Percentiles rank a stretch among this genome's conserved stretches.
phyloP scores from a whole-genome alignment of 176 grass and related monocot species.

The Calamus simplicifolius region DNA sequence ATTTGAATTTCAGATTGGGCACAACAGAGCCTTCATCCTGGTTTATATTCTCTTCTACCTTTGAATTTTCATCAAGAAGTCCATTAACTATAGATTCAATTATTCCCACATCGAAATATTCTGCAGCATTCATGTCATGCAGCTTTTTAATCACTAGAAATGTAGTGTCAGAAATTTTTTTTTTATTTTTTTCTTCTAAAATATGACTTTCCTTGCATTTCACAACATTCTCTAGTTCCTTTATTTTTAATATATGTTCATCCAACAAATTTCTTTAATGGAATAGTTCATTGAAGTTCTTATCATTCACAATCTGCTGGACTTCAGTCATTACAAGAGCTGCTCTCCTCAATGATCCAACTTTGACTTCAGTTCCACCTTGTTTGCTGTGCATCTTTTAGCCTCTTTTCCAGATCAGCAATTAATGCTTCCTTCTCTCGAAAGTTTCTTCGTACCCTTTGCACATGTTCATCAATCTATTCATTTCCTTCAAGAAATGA shows the following conservation, averaged over 20 bases:
- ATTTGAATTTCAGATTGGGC: too few species aligned
- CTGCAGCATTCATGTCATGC: conserved; percentile 6
- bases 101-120: conserved; percentile 7
- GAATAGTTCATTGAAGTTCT: conserved; percentile 36
- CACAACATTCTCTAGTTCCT: conserved; percentile 22
- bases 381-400: conserved; percentile 45
- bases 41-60: conserved; percentile 18
- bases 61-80: conserved; percentile 22
- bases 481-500: conserved; percentile 54
- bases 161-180: conserved; percentile 3
- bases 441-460: conserved; percentile 69
- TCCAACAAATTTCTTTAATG: conserved; percentile 14
- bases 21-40: too few species aligned
- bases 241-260: conserved; percentile 26
- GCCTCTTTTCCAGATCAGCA: conserved; percentile 47
- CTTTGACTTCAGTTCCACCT: conserved; percentile 55
- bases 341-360: conserved; percentile 71
- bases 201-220: conserved; percentile 12
- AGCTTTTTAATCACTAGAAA: conserved; percentile 16
- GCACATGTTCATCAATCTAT: conserved; percentile 47
- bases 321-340: conserved; percentile 65
- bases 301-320: conserved; percentile 41
- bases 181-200: conserved; percentile 11
- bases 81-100: conserved; percentile 9
- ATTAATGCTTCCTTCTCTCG: conserved; percentile 62